Conservation (phyloP, 2,329 filamentous ascomycete genomes). For the Phaeosphaeriaceae sp. region DNA sequence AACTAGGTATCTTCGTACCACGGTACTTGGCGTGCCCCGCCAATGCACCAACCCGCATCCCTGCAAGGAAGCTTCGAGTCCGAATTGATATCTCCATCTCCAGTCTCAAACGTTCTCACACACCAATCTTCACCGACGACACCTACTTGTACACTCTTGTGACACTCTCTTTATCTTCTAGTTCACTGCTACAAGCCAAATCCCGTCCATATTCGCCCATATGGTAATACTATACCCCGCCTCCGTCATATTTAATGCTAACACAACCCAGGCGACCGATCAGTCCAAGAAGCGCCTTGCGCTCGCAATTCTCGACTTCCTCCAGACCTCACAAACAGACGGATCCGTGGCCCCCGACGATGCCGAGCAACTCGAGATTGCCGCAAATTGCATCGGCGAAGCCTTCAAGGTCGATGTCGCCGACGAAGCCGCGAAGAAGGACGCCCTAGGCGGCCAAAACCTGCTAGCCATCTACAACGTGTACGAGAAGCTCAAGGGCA, state of each 20-base stretch:
- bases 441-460: slow-evolving; percentile 84
- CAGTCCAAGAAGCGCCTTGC: slow-evolving; percentile 83
- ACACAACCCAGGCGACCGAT: slow-evolving; percentile 44
- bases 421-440: slow-evolving; percentile 73
- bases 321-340: slow-evolving; percentile 81
- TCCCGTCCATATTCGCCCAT: slow-evolving; percentile 21
- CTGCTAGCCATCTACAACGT: slow-evolving; percentile 92
- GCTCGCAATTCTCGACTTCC: slow-evolving; percentile 96
- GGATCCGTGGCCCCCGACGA: slow-evolving; percentile 89
- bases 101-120: not conserved
- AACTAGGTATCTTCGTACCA: not conserved
- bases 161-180: not conserved
- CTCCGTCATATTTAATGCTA: slow-evolving; percentile 13
- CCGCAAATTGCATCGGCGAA: slow-evolving; percentile 91
- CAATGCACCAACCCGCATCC: slow-evolving; percentile 16
- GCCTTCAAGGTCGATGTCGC: slow-evolving; percentile 93
- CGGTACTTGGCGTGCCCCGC: slow-evolving; percentile 26
- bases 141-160: not conserved
- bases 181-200: not conserved
- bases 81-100: not conserved
- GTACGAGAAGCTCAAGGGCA: slow-evolving; percentile 91
- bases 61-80: slow-evolving; percentile 24
- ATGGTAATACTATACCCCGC: slow-evolving; percentile 37
- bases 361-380: slow-evolving; percentile 91
- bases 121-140: not conserved